Conservation (phyloP, 306 rosid genomes). For the cucumber (Cucumis sativus) region Cucumber_9930_V3 NC_026658.2:1080001-1080500, state of each 20-base stretch:
- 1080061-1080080: no score
- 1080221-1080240: no score
- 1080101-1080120: neutral
- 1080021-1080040: no score
- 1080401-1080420: no score
- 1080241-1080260: neutral
- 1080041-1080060: no score
- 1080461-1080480: no score
- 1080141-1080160: no score
- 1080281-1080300: neutral
- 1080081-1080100: neutral
- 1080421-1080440: no score
- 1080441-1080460: no score
- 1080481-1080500: no score
- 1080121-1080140: neutral
- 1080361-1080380: neutral
- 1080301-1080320: neutral
- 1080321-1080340: neutral
- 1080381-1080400: no score
- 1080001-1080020: no score
- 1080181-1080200: neutral
- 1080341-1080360: neutral
- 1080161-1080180: neutral
- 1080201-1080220: neutral
- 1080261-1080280: slow-evolving; percentile 2